Evolutionary conservation across 148 eudicot species (phyloP).

Genomic region (Chenopodium berlandieri): DNA sequence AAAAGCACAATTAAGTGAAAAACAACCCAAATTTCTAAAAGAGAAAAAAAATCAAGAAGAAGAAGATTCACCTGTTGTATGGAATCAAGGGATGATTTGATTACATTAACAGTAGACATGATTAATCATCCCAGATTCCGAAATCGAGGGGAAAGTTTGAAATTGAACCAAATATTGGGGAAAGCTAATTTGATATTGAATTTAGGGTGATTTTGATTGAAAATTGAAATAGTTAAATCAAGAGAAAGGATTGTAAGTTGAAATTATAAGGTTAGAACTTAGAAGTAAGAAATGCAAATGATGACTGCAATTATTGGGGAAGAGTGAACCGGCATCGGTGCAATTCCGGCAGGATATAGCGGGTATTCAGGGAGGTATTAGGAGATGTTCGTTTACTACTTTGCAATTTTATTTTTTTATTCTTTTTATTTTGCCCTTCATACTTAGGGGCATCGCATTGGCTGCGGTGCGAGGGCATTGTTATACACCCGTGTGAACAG

Average conservation of each 20-base stretch:
- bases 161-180: background rate
- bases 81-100: conserved; percentile 33
- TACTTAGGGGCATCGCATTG: too few species aligned
- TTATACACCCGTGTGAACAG: too few species aligned
- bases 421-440: too few species aligned
- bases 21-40: background rate
- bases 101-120: conserved; percentile 32
- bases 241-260: background rate
- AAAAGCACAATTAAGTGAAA: background rate
- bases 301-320: background rate
- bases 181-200: background rate
- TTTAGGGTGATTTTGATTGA: background rate
- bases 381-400: too few species aligned
- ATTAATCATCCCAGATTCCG: background rate
- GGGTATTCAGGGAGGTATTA: too few species aligned
- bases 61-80: conserved; percentile 24
- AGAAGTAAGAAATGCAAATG: background rate
- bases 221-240: background rate
- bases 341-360: background rate
- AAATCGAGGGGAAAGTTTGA: background rate
- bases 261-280: background rate
- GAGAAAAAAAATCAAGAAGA: background rate
- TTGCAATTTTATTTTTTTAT: too few species aligned
- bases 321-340: background rate
- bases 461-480: too few species aligned